Evolutionary conservation across 495 filamentous ascomycete species (phyloP).

Genomic region (Chaetomium fimeti): DNA sequence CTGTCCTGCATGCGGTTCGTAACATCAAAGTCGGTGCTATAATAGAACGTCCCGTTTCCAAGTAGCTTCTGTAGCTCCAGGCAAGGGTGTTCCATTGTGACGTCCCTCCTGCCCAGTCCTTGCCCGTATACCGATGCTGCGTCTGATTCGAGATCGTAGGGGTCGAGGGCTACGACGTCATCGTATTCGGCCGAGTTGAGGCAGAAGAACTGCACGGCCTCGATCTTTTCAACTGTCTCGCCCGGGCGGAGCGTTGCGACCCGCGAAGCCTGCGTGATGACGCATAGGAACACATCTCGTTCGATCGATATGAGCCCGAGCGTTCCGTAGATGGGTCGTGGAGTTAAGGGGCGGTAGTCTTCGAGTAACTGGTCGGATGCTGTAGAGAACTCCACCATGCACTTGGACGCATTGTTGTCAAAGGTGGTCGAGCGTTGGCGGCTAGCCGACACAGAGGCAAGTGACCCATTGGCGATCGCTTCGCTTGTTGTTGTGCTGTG

Average conservation of each 20-base stretch:
- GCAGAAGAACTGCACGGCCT: conserved; percentile 88
- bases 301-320: conserved; percentile 84
- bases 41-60: conserved; percentile 95
- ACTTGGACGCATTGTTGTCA: conserved; percentile 54
- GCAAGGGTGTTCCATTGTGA: conserved; percentile 79
- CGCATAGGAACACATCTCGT: conserved; percentile 85
- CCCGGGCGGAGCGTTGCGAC: conserved; percentile 82
- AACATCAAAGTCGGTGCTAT: conserved; percentile 93
- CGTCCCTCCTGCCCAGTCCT: conserved; percentile 62
- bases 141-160: conserved; percentile 51
- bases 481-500: conserved; percentile 61
- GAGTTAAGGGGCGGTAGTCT: conserved; percentile 69
- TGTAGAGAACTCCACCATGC: conserved; percentile 82
- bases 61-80: conserved; percentile 85
- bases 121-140: conserved; percentile 54
- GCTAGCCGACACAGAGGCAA: conserved; percentile 45
- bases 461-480: conserved; percentile 51
- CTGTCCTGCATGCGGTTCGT: conserved; percentile 92
- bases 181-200: conserved; percentile 83
- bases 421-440: conserved; percentile 38
- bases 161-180: conserved; percentile 59
- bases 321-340: conserved; percentile 79
- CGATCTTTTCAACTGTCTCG: conserved; percentile 84
- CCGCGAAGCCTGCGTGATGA: conserved; percentile 73
- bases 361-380: conserved; percentile 63